Base-by-base conservation (phyloP, 805 yeast genomes). In the Metschnikowia matae region DNA sequence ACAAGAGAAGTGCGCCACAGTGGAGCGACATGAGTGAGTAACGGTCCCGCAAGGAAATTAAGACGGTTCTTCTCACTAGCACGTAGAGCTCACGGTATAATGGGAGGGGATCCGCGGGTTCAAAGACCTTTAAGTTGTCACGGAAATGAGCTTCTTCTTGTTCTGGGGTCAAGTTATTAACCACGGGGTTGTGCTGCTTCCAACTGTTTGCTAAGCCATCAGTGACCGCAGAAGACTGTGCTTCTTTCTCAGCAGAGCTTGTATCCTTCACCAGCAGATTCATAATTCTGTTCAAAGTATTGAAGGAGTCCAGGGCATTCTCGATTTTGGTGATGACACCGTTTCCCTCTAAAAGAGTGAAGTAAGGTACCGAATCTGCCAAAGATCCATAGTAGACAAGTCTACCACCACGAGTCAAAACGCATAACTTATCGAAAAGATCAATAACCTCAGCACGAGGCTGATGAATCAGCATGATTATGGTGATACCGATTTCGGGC, bases 381-480 rank as follows among this genome's bases (percentile, higher is more conserved):
- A 66, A 58, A 5, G 76, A 71, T 1, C 81, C 86, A 68, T 67
- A 73, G 55, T 67, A 73, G 2, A 73, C 70, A 37, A 77, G 49
- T 37, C 71, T 62, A 1, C 91, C 89, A 36, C 84, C 81, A 31
- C 70, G 57, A 0, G 91, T 82, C 39, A 89, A 66, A 3, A 89
- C 71, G 52, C 89, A 78, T 3, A 89, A 69, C 44, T 79, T 74
- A 62, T 89, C 95, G 51, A 89, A 82, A 21, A 85, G 64, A 49
- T 76, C 75, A 37, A 87, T 74, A 43, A 89, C 87, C 63, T 89
- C 96, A 0, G 85, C 79, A 37, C 96, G 67, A 0, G 96, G 96
- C 64, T 89, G 96, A 62, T 89, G 96, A 38, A 89, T 85, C 46
- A 90, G 84, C 65, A 87, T 70, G 2, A 89, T 75, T 21, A 89